phyloP scores from a whole-genome alignment of 176 grass and related monocot species.

The Oryza officinalis region DNA sequence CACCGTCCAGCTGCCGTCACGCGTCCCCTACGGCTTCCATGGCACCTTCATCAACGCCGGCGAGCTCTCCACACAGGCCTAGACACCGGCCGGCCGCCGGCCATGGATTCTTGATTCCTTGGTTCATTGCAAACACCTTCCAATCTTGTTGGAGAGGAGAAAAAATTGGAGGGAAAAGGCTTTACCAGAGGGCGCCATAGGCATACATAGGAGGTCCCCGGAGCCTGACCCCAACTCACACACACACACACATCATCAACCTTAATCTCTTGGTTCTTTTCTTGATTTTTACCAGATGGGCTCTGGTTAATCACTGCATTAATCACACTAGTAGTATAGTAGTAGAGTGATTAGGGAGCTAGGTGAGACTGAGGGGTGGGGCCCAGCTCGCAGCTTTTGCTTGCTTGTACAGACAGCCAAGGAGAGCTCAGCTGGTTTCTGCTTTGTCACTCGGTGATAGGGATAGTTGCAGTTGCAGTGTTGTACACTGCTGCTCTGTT shows the following conservation, averaged over 20 bases:
- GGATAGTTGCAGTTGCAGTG: not conserved
- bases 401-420: slow-evolving; percentile 32
- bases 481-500: not conserved
- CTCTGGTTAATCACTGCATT: not conserved
- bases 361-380: not conserved
- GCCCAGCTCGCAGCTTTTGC: slow-evolving; percentile 42
- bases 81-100: not conserved
- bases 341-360: not conserved
- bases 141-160: slow-evolving; percentile 16
- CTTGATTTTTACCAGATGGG: not conserved
- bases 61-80: slow-evolving; percentile 65
- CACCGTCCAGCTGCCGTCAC: slow-evolving; percentile 74
- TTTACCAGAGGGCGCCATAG: slow-evolving; percentile 51
- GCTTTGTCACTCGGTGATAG: not conserved
- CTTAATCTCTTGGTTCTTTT: slow-evolving; percentile 12
- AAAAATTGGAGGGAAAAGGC: slow-evolving; percentile 44
- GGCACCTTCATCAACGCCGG: slow-evolving; percentile 68
- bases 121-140: slow-evolving; percentile 16
- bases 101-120: slow-evolving; percentile 30
- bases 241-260: not conserved
- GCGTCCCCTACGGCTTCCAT: slow-evolving; percentile 92
- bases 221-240: not conserved
- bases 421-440: slow-evolving; percentile 30
- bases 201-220: slow-evolving; percentile 51
- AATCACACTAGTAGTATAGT: slow-evolving; percentile 8